Base-by-base conservation (phyloP, 257 asterid species). In the Thymus quinquecostatus region DNA sequence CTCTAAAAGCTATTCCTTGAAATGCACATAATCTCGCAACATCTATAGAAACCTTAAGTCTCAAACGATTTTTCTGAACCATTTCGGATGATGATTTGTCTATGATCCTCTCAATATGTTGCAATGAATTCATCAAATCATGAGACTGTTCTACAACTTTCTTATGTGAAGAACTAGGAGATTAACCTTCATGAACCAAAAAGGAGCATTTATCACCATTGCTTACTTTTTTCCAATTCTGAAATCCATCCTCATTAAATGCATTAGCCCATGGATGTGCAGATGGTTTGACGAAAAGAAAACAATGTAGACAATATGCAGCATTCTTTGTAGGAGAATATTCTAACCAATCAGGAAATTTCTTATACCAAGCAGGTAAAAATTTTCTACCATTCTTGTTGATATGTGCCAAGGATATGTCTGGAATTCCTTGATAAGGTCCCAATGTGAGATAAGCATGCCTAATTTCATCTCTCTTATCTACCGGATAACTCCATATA, bases 321-420 rank as follows among this genome's bases (percentile, higher is more conserved):
- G 8, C 60, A 54, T 54, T 54, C 14, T 54, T 54, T 54, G 60
- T 54, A 54, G 60, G 60, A 0, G 60, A 54, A 54, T 54, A 54
- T n/a, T 54, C 29, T 32, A 54, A 14, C 60, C 32, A n/a, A 34
- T 34, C 38, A 34, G 3, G 38, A 34, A 34, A 34, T 34, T 1
- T 2, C 38, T 34, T 34, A 34, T 34, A 34, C 38, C 38, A 34
- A 34, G 38, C 4, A 1, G 38, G 38, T 34, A 34, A 34, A 4
- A 34, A 34, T 34, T 34, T 34, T 34, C 38, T 34, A 34, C 38
- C 38, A 1, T 34, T 34, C 38, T 34, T 34, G 38, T 34, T 4
- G 2, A 34, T 1, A 34, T 34, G 38, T 34, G 2, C 38, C 4
- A 21, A 21, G 21, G 21, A 21, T 21, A 21, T 21, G 21, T 21